Evolutionary conservation across 345 rosid species (phyloP).

Genomic region (Syzygium oleosum): DNA sequence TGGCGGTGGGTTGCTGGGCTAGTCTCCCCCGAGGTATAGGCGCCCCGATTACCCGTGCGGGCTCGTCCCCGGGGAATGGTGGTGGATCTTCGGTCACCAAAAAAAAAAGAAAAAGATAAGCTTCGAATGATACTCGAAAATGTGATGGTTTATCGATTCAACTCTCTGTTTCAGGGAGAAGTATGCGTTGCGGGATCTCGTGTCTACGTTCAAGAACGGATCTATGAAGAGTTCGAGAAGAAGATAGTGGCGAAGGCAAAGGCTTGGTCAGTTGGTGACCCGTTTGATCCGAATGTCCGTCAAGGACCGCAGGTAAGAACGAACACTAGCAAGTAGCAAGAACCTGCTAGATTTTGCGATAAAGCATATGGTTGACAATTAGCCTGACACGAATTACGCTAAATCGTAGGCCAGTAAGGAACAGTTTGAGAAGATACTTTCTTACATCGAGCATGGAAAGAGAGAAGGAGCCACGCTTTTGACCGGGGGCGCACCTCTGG

Average conservation of each 20-base stretch:
- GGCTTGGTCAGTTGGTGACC: constrained; percentile 54
- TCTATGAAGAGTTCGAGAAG: constrained; percentile 43
- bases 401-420: constrained; percentile 33
- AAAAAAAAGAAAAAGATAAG: not conserved
- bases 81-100: no score
- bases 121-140: not conserved
- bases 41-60: no score
- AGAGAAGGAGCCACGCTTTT: constrained; percentile 60
- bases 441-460: constrained; percentile 62
- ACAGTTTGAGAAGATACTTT: constrained; percentile 45
- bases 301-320: constrained; percentile 71
- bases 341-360: not conserved
- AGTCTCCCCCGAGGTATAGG: no score
- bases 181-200: constrained; percentile 69
- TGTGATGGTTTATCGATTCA: not conserved
- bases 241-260: constrained; percentile 52
- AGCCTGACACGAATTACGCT: not conserved
- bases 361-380: not conserved
- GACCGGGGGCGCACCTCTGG: constrained; percentile 39
- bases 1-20: no score
- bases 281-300: constrained; percentile 37
- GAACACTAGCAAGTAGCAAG: not conserved
- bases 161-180: constrained; percentile 42
- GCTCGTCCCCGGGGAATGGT: no score
- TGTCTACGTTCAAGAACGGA: constrained; percentile 68